Conservation (phyloP, 2,329 filamentous ascomycete species). For the Arthrobotrys sinensis region DNA sequence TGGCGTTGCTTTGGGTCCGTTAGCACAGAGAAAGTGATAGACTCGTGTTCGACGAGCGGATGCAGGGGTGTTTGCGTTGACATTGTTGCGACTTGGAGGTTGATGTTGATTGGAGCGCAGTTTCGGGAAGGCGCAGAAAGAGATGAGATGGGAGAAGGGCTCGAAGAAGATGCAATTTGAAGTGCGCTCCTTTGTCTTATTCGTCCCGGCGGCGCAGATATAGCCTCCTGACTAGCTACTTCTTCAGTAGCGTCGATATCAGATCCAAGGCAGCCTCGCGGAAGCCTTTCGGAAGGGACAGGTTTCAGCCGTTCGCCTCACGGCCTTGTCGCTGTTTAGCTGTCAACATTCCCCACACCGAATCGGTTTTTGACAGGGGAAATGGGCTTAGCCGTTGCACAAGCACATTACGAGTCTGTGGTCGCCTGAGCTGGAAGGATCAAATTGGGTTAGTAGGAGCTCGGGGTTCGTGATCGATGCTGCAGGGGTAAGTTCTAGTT, state of each 20-base stretch:
- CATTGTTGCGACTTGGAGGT: constrained; percentile 45
- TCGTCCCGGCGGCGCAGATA: not conserved
- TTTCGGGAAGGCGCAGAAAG: not conserved
- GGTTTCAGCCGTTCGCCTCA: constrained; percentile 32
- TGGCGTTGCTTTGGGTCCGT: not conserved
- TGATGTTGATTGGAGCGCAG: constrained; percentile 28
- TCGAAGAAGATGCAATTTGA: not conserved
- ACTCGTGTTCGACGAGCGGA: constrained; percentile 46
- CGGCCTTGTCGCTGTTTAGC: not conserved
- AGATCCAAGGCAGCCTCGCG: constrained; percentile 19
- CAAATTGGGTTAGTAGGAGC: constrained; percentile 25
- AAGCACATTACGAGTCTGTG: constrained; percentile 19
- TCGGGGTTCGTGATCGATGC: not conserved
- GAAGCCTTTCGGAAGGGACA: constrained; percentile 30
- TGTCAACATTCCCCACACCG: constrained; percentile 11
- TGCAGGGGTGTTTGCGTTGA: constrained; percentile 47
- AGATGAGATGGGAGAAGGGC: not conserved
- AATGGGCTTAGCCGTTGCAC: constrained; percentile 25
- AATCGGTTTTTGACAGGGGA: not conserved
- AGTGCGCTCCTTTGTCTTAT: not conserved
- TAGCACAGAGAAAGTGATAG: constrained; percentile 23
- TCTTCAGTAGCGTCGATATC: not conserved
- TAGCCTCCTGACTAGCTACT: not conserved
- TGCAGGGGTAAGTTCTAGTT: constrained; percentile 13
- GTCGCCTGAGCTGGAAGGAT: constrained; percentile 26